Evolutionary conservation across 164 flowering plant genomes (phyloP).

Genomic region (Cinnamomum chago): DNA sequence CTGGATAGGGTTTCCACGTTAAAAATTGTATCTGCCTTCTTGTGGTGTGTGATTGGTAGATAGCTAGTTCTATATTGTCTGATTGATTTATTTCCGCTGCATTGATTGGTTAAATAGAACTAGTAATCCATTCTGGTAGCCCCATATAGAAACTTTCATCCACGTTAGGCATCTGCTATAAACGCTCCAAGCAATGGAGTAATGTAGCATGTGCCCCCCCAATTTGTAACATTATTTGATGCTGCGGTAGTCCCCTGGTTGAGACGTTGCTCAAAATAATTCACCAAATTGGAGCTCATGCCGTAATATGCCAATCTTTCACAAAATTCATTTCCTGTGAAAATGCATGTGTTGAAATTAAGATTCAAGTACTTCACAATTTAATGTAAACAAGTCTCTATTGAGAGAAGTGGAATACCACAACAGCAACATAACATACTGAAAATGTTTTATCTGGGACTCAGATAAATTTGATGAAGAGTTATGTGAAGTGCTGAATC

Average conservation of each 20-base stretch:
- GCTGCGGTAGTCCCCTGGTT: constrained; percentile 24
- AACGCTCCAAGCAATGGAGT: constrained; percentile 40
- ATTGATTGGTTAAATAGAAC: too few species aligned
- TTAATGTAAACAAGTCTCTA: neutral
- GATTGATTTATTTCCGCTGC: too few species aligned
- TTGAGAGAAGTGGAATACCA: neutral
- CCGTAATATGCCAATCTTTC: constrained; percentile 46
- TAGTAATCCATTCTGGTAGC: too few species aligned
- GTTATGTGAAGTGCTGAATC: too few species aligned
- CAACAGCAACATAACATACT: neutral
- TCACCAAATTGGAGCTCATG: constrained; percentile 35
- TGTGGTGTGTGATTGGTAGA: too few species aligned
- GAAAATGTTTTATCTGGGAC: neutral
- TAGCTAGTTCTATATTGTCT: too few species aligned
- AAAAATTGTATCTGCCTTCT: too few species aligned
- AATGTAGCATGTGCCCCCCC: constrained; percentile 42
- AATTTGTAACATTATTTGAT: constrained; percentile 27
- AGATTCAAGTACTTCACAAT: too few species aligned
- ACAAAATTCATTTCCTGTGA: constrained; percentile 38
- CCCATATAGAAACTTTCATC: too few species aligned
- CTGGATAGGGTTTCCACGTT: too few species aligned
- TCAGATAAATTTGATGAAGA: too few species aligned
- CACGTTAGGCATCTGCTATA: constrained; percentile 38
- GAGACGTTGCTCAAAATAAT: constrained; percentile 23
- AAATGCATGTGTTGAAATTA: neutral